Conservation (phyloP, 2,329 filamentous ascomycete species). For the Sporothrix dimorphospora region DNA sequence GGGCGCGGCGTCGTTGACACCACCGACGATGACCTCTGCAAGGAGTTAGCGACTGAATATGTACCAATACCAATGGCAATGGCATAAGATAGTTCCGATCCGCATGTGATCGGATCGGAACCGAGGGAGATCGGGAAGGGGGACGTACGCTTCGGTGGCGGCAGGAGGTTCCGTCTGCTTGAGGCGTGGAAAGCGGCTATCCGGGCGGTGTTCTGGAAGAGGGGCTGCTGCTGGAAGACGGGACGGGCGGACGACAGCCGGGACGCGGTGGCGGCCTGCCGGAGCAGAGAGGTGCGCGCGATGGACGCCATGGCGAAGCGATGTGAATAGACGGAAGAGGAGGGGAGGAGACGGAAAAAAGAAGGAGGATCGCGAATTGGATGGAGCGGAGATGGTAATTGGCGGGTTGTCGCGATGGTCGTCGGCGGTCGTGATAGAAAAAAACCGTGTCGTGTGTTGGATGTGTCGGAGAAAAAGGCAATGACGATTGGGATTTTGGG, state of each 20-base stretch:
- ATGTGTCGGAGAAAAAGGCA: background rate
- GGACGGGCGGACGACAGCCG: slow-evolving; percentile 34
- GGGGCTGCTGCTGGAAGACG: slow-evolving; percentile 38
- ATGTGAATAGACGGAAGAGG: background rate
- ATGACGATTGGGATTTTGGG: slow-evolving; percentile 23
- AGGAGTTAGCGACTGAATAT: background rate
- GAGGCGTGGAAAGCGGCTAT: slow-evolving; percentile 87
- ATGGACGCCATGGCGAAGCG: slow-evolving; percentile 57
- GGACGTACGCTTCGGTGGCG: slow-evolving; percentile 79
- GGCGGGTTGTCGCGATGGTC: slow-evolving; percentile 17
- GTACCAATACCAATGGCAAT: slow-evolving; percentile 15
- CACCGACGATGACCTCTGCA: slow-evolving; percentile 9
- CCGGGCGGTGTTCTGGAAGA: slow-evolving; percentile 50
- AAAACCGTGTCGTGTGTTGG: slow-evolving; percentile 16
- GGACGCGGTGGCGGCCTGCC: slow-evolving; percentile 51
- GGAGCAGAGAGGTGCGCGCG: slow-evolving; percentile 57
- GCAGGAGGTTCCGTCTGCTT: slow-evolving; percentile 73
- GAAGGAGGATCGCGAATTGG: background rate
- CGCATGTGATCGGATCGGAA: background rate
- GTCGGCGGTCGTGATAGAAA: background rate
- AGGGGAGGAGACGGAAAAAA: background rate
- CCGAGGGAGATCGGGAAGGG: background rate
- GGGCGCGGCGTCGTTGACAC: slow-evolving; percentile 84
- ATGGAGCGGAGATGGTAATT: slow-evolving; percentile 33
- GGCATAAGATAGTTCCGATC: background rate